phyloP scores from a whole-genome alignment of 345 rosid genomes.

The Salix caprea region DNA sequence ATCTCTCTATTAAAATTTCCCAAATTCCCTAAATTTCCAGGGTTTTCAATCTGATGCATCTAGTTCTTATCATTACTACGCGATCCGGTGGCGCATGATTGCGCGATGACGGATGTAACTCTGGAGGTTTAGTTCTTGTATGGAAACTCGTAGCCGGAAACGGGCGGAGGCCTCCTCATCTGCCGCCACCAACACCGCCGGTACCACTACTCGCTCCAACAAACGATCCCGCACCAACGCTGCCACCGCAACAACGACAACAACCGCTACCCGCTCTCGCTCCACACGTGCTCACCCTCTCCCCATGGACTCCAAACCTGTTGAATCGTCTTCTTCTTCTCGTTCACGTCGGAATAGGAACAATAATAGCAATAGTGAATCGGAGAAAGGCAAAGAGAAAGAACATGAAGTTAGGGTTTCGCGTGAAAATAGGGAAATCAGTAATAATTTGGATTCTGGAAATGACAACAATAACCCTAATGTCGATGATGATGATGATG shows the following conservation, averaged over 20 bases:
- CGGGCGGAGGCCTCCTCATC: constrained; percentile 99
- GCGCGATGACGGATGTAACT: constrained; percentile 36
- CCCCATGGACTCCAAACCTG: constrained; percentile 64
- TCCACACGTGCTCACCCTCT: constrained; percentile 33
- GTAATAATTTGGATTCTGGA: constrained; percentile 50
- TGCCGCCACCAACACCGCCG: constrained; percentile 67
- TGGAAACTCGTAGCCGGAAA: constrained; percentile 99
- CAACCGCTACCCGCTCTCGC: constrained; percentile 41
- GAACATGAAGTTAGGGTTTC: constrained; percentile 61
- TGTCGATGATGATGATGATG: constrained; percentile 74
- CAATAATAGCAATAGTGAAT: constrained; percentile 20
- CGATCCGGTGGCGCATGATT: constrained; percentile 58
- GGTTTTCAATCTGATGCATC: constrained; percentile 38
- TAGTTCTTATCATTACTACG: constrained; percentile 6
- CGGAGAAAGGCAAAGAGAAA: constrained; percentile 93
- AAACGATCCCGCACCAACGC: constrained; percentile 59
- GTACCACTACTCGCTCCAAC: constrained; percentile 73
- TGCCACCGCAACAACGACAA: constrained; percentile 11
- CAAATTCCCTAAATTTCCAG: background rate
- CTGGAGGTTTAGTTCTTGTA: constrained; percentile 66
- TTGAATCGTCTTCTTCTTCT: constrained; percentile 71
- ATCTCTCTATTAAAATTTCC: background rate
- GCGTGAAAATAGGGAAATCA: constrained; percentile 48
- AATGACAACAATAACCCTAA: constrained; percentile 18
- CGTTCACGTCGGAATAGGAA: constrained; percentile 54